These are phyloP conservation scores for Ganoderma resinaceum DNA, from an alignment of 1,284 basidiomycete genomes.

Conservation along the genomic window DNA sequence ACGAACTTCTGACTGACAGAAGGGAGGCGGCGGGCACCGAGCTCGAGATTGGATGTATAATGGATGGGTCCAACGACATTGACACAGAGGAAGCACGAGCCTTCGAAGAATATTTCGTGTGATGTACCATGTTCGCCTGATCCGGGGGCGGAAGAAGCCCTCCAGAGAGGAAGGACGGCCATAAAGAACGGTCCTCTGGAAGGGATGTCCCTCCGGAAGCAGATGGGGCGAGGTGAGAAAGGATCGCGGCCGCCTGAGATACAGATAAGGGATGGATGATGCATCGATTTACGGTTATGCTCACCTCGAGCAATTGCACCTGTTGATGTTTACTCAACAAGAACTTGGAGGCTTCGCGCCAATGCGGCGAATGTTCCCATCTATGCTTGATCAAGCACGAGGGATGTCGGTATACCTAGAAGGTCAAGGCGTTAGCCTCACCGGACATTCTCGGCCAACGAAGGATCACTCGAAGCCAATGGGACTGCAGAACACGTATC, in stretches of 20 bases:
- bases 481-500: background rate
- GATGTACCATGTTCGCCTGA: slow-evolving; percentile 29
- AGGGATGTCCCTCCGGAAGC: slow-evolving; percentile 77
- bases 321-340: slow-evolving; percentile 97
- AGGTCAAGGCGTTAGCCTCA: background rate
- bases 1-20: slow-evolving; percentile 24
- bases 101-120: slow-evolving; percentile 21
- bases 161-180: slow-evolving; percentile 81
- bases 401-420: slow-evolving; percentile 90
- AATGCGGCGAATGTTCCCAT: slow-evolving; percentile 97
- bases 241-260: slow-evolving; percentile 88
- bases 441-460: background rate
- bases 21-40: slow-evolving; percentile 47
- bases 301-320: slow-evolving; percentile 92
- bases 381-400: slow-evolving; percentile 96
- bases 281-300: slow-evolving; percentile 28
- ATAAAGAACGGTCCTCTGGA: slow-evolving; percentile 90
- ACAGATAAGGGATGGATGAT: slow-evolving; percentile 1
- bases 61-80: slow-evolving; percentile 29
- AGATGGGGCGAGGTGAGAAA: slow-evolving; percentile 80
- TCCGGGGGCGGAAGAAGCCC: slow-evolving; percentile 69
- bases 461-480: background rate
- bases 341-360: slow-evolving; percentile 95
- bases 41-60: slow-evolving; percentile 45
- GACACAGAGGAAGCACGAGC: slow-evolving; percentile 30